Conservation (phyloP, 805 yeast genomes). For the Wickerhamomyces rabaulensis region DNA sequence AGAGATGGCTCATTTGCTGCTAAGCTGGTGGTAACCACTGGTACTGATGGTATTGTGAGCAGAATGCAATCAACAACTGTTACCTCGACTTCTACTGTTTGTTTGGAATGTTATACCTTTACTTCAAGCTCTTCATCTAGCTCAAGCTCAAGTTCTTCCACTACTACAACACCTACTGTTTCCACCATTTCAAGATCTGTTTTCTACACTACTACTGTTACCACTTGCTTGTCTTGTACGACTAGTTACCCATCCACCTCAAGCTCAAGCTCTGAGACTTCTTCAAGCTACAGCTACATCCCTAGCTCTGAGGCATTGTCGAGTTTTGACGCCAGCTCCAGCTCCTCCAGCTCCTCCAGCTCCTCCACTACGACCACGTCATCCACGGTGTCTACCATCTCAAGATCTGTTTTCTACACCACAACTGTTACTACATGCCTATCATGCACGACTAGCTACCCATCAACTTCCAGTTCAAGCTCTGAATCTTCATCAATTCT, state of each 20-base stretch:
- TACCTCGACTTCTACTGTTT: background rate
- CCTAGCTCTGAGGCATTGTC: too few relatives aligned
- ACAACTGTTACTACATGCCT: background rate
- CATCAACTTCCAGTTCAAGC: background rate
- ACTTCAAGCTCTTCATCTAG: background rate
- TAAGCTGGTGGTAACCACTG: background rate
- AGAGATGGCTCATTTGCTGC: background rate
- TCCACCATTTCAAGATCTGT: background rate
- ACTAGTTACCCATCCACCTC: background rate
- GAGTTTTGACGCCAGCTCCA: too few relatives aligned
- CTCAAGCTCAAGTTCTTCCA: too few relatives aligned
- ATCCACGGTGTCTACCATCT: background rate
- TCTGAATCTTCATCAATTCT: too few relatives aligned
- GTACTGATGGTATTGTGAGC: background rate
- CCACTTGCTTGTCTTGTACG: background rate
- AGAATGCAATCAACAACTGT: background rate
- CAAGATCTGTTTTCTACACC: background rate
- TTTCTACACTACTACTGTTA: background rate
- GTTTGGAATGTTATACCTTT: background rate
- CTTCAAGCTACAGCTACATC: too few relatives aligned
- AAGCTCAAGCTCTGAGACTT: background rate
- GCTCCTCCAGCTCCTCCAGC: too few relatives aligned
- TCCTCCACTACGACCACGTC: too few relatives aligned
- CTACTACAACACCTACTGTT: background rate
- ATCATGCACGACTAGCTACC: background rate